Evolutionary conservation across 140 eudicot species (phyloP).

Genomic region (Ambrosia hybrid): DNA sequence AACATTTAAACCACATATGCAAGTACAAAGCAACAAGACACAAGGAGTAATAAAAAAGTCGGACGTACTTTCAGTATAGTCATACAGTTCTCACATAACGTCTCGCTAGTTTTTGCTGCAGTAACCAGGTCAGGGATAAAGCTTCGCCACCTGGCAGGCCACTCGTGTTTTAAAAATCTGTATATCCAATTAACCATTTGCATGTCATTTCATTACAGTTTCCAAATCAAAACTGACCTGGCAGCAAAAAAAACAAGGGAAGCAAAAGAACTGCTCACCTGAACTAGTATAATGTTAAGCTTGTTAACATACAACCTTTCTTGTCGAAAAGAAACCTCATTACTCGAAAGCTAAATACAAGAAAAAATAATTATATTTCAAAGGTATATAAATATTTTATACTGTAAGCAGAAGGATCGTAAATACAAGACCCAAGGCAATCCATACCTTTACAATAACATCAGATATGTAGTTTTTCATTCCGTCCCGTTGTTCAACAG

Average conservation of each 20-base stretch:
- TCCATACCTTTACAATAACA: constrained; percentile 80
- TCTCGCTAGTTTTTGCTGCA: constrained; percentile 96
- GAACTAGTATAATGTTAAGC: constrained; percentile 89
- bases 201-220: constrained; percentile 17
- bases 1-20: constrained; percentile 15
- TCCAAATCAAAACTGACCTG: not conserved
- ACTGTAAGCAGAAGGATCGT: not conserved
- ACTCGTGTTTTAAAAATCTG: constrained; percentile 98
- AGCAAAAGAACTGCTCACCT: constrained; percentile 58
- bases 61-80: constrained; percentile 77
- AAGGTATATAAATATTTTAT: not conserved
- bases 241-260: too few species aligned
- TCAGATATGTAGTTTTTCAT: constrained; percentile 98
- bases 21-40: not conserved
- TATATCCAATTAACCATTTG: constrained; percentile 19
- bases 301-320: constrained; percentile 96
- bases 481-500: constrained; percentile 93
- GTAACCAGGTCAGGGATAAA: constrained; percentile 90
- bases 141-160: constrained; percentile 95
- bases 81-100: constrained; percentile 98
- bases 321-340: constrained; percentile 78
- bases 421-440: constrained; percentile 16
- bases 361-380: not conserved
- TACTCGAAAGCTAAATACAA: constrained; percentile 76
- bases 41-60: not conserved